Conservation (phyloP, 768 basidiomycete species). For the Mycena rosella region DNA sequence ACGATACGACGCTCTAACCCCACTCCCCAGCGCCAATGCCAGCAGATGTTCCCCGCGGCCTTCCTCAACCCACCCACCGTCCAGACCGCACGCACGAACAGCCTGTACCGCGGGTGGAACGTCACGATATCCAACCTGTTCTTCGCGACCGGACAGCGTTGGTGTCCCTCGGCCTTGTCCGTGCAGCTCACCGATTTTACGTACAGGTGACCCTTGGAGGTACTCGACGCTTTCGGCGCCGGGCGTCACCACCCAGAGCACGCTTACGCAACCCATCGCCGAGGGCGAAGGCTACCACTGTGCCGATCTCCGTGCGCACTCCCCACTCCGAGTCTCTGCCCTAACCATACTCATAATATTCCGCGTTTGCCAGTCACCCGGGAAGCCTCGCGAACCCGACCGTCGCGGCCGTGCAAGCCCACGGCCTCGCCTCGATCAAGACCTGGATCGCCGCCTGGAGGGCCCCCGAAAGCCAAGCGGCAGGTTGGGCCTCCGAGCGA, state of each 20-base stretch:
- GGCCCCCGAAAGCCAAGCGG: neutral
- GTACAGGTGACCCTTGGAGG: slow-evolving; percentile 78
- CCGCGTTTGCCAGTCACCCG: slow-evolving; percentile 8
- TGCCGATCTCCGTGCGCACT: slow-evolving; percentile 63
- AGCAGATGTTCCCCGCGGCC: slow-evolving; percentile 72
- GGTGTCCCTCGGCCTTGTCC: slow-evolving; percentile 42
- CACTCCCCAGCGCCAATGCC: slow-evolving; percentile 57
- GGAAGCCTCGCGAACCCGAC: slow-evolving; percentile 59
- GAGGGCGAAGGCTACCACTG: slow-evolving; percentile 76
- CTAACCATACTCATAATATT: neutral
- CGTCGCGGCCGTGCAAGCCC: slow-evolving; percentile 64
- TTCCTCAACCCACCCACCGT: slow-evolving; percentile 64
- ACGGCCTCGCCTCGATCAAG: slow-evolving; percentile 66
- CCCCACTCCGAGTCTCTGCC: neutral
- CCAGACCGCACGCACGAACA: slow-evolving; percentile 58
- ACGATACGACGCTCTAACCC: neutral
- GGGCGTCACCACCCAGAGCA: slow-evolving; percentile 59
- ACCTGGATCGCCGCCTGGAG: slow-evolving; percentile 64
- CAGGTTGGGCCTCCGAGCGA: too few relatives aligned
- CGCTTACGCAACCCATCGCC: slow-evolving; percentile 66
- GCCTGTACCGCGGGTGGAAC: slow-evolving; percentile 72
- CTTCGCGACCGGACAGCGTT: slow-evolving; percentile 78
- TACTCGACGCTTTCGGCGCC: slow-evolving; percentile 76
- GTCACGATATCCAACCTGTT: slow-evolving; percentile 69
- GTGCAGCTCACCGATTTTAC: neutral